A percentile compares a stretch with the other conserved stretches of the same genome.
Evolutionary conservation across 305 asterid genomes (phyloP).

Genomic region (Fraxinus angustifolia): DNA sequence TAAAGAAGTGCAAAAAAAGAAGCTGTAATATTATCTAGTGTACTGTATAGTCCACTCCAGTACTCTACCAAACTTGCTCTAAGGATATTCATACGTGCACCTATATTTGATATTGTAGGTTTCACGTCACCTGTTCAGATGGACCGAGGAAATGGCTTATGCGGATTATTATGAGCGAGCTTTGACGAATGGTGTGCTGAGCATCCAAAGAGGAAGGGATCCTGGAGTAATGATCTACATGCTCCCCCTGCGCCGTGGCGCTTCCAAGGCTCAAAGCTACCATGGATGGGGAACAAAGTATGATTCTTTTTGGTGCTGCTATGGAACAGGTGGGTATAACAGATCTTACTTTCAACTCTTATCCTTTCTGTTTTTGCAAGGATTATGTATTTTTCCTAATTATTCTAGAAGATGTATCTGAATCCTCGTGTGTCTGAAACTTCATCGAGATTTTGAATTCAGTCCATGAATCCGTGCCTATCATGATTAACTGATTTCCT

Average conservation of each 20-base stretch:
- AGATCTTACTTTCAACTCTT: background rate
- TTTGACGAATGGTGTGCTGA: constrained; percentile 73
- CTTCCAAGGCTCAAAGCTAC: constrained; percentile 67
- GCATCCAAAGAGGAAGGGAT: constrained; percentile 82
- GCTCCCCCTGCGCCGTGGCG: constrained; percentile 76
- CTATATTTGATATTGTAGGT: constrained; percentile 41
- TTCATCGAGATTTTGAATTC: background rate
- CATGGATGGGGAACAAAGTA: constrained; percentile 75
- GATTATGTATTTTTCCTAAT: background rate
- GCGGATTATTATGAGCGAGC: constrained; percentile 90
- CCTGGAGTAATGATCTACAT: constrained; percentile 89
- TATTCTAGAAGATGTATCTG: background rate
- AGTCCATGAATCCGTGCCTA: background rate
- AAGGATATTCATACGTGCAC: background rate
- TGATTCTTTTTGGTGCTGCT: constrained; percentile 90
- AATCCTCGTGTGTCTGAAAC: background rate
- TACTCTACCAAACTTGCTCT: background rate
- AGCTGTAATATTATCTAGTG: background rate
- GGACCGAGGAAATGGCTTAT: constrained; percentile 83
- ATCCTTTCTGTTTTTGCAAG: background rate
- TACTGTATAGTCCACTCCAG: background rate
- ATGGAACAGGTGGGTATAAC: constrained; percentile 67
- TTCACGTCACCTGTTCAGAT: constrained; percentile 71
- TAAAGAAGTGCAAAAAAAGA: background rate
- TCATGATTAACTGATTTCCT: background rate